Conservation (phyloP, 2,329 filamentous ascomycete species). For the Malbranchea zuffiana region DNA sequence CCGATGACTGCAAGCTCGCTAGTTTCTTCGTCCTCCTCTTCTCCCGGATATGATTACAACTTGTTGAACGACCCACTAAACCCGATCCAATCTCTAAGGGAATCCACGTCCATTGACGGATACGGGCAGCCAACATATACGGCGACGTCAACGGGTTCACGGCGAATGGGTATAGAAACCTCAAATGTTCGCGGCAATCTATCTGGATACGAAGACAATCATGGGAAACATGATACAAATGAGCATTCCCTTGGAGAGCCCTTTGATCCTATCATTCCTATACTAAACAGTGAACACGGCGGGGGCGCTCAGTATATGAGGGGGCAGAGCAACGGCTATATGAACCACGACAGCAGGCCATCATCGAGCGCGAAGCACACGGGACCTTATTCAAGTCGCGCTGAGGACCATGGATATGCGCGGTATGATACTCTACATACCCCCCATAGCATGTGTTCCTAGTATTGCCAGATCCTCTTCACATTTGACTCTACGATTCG, state of each 20-base stretch:
- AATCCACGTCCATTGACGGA: constrained; percentile 22
- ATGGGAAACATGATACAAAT: constrained; percentile 20
- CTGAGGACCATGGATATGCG: constrained; percentile 20
- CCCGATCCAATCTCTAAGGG: constrained; percentile 31
- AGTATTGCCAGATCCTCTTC: no score
- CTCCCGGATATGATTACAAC: constrained; percentile 26
- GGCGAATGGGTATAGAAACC: constrained; percentile 19
- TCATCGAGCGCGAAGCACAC: constrained; percentile 23
- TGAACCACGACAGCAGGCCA: constrained; percentile 19
- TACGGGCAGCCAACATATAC: constrained; percentile 26
- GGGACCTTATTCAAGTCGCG: constrained; percentile 22
- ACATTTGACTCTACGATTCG: no score
- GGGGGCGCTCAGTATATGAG: constrained; percentile 18
- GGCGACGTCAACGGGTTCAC: constrained; percentile 16
- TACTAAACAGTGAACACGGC: constrained; percentile 22
- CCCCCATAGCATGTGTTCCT: constrained; percentile 28
- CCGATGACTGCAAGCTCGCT: constrained; percentile 30
- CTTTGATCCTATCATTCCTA: constrained; percentile 24
- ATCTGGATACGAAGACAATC: constrained; percentile 21
- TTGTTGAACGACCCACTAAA: constrained; percentile 31
- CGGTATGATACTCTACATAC: constrained; percentile 27
- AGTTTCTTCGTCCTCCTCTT: constrained; percentile 32
- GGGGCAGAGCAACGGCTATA: constrained; percentile 14
- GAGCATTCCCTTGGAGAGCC: constrained; percentile 21
- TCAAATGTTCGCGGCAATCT: constrained; percentile 18